Evolutionary conservation across 2,329 filamentous ascomycete genomes (phyloP).

Genomic region (Ceratocystis variospora): DNA sequence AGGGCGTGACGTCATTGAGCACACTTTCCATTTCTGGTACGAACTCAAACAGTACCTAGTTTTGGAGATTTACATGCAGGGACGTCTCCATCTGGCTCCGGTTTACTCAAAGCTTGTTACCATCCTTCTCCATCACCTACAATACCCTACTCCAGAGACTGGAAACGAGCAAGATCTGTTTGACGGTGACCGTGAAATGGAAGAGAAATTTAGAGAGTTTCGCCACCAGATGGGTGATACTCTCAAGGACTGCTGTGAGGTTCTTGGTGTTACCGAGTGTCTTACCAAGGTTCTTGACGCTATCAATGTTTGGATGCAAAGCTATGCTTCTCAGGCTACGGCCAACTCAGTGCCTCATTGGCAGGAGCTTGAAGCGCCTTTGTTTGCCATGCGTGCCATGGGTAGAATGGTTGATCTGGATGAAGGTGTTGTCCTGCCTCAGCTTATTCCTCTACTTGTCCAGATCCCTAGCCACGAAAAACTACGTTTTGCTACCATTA

Average conservation of each 20-base stretch:
- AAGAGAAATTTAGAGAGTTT: conserved; percentile 95
- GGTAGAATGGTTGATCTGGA: conserved; percentile 89
- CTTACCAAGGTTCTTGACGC: conserved; percentile 74
- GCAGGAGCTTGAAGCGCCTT: conserved; percentile 88
- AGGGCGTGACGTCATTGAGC: conserved; percentile 79
- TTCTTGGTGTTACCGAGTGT: conserved; percentile 86
- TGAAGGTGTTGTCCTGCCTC: conserved; percentile 73
- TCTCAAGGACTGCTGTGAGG: conserved; percentile 90
- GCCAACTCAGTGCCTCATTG: conserved; percentile 72
- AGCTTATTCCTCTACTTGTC: conserved; percentile 84
- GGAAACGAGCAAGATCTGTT: conserved; percentile 73
- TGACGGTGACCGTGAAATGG: conserved; percentile 85
- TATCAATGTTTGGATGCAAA: conserved; percentile 78
- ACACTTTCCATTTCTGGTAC: conserved; percentile 97
- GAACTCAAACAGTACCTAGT: conserved; percentile 94
- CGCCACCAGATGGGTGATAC: conserved; percentile 96
- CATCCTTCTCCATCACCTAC: conserved; percentile 77
- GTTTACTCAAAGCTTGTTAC: conserved; percentile 84
- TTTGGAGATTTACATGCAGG: conserved; percentile 74
- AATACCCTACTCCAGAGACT: conserved; percentile 67
- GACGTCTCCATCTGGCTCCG: conserved; percentile 61
- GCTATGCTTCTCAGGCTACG: conserved; percentile 62
- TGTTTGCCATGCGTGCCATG: conserved; percentile 92
- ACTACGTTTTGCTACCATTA: conserved; percentile 94
- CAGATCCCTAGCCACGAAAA: conserved; percentile 94